These are phyloP conservation scores for Phytophthora macrochlamydospora DNA, from an alignment of 352 stramenopile species.

Conservation along the genomic window DNA sequence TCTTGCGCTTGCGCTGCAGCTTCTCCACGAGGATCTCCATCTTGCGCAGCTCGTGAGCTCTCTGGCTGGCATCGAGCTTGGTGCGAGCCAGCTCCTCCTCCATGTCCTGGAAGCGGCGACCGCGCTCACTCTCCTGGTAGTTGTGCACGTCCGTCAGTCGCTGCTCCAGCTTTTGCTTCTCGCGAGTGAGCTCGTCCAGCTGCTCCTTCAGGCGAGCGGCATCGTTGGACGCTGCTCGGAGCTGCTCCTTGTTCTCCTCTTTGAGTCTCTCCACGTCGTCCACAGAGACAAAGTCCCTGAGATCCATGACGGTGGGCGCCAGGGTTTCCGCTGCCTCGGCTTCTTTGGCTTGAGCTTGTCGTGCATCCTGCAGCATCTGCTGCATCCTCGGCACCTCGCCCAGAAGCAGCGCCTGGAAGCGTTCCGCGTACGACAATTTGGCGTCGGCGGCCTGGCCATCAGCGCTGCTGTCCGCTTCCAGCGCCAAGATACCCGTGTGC, in stretches of 20 bases:
- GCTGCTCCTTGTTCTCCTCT: slow-evolving; percentile 44
- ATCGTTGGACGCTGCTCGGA: slow-evolving; percentile 39
- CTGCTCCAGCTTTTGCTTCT: slow-evolving; percentile 68
- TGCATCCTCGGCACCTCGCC: slow-evolving; percentile 53
- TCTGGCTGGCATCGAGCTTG: slow-evolving; percentile 59
- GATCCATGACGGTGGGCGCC: slow-evolving; percentile 54
- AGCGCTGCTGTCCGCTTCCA: slow-evolving; percentile 31
- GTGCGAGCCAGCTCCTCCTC: slow-evolving; percentile 63
- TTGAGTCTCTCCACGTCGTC: slow-evolving; percentile 60
- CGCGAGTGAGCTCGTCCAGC: slow-evolving; percentile 47
- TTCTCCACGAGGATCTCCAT: slow-evolving; percentile 52
- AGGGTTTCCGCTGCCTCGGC: slow-evolving; percentile 14
- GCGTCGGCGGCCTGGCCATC: neutral
- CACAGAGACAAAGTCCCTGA: slow-evolving; percentile 70
- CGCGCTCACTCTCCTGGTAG: slow-evolving; percentile 70
- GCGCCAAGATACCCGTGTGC: slow-evolving; percentile 15
- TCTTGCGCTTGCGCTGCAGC: slow-evolving; percentile 44
- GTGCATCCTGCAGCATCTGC: slow-evolving; percentile 34
- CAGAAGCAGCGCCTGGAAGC: slow-evolving; percentile 55
- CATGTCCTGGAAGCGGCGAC: slow-evolving; percentile 62
- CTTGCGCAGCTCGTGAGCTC: slow-evolving; percentile 46
- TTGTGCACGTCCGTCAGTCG: slow-evolving; percentile 72
- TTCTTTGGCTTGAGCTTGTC: slow-evolving; percentile 22
- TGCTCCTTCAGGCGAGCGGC: slow-evolving; percentile 33
- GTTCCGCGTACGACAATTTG: slow-evolving; percentile 58